phyloP scores from a whole-genome alignment of 2,329 filamentous ascomycete species.

The Zarea fungicola region DNA sequence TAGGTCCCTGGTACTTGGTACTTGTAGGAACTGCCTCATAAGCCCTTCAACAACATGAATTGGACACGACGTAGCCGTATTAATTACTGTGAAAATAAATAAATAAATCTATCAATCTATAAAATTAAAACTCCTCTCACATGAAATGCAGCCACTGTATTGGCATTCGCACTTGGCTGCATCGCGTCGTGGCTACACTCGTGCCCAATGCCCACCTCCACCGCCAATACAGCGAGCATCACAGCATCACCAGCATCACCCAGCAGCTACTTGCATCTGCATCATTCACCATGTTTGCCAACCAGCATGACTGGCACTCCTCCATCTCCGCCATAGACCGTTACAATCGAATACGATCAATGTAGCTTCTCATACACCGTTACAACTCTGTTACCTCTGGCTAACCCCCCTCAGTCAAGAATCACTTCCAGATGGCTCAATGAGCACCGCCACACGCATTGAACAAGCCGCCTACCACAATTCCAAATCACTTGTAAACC shows the following conservation, averaged over 20 bases:
- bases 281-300: slow-evolving; percentile 3
- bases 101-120: too few relatives aligned
- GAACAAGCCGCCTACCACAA: slow-evolving; percentile 61
- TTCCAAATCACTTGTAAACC: slow-evolving; percentile 52
- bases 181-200: too few relatives aligned
- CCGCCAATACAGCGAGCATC: not conserved
- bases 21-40: too few relatives aligned
- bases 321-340: slow-evolving; percentile 8
- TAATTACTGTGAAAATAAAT: too few relatives aligned
- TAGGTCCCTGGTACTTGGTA: too few relatives aligned
- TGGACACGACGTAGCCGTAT: too few relatives aligned
- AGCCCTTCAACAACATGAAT: too few relatives aligned
- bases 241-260: not conserved
- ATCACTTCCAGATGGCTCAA: slow-evolving; percentile 24
- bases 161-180: too few relatives aligned
- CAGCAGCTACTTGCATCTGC: not conserved
- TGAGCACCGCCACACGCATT: slow-evolving; percentile 51
- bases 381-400: not conserved
- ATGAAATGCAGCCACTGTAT: too few relatives aligned
- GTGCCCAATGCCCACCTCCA: not conserved
- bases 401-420: slow-evolving; percentile 22
- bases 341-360: slow-evolving; percentile 12
- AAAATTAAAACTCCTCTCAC: too few relatives aligned
- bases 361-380: slow-evolving; percentile 20
- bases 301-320: slow-evolving; percentile 10